Percentiles rank a stretch among this genome's conserved stretches.
Conservation (phyloP, 176 grass and related monocot genomes). For the Sorghum bicolor region Sorghum_bicolor_NCBIv3 NC_012879.2:46676001-46676500, state of each 20-base stretch:
- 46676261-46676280: neutral
- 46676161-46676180: neutral
- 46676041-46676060: neutral
- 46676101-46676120: neutral
- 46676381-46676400: slow-evolving; percentile 9
- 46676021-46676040: neutral
- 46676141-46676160: neutral
- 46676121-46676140: neutral
- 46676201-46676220: neutral
- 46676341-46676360: neutral
- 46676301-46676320: neutral
- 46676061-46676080: neutral
- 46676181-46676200: neutral
- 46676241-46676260: neutral
- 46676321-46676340: slow-evolving; percentile 22
- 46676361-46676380: slow-evolving; percentile 29
- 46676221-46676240: neutral
- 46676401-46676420: slow-evolving; percentile 50
- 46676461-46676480: neutral
- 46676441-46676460: slow-evolving; percentile 26
- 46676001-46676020: neutral
- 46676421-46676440: slow-evolving; percentile 51
- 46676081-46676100: neutral
- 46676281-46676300: slow-evolving; percentile 5
- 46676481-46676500: neutral